A percentile compares a stretch with the other conserved stretches of the same genome.
These are phyloP conservation scores for Tolypocladium paradoxum DNA, from an alignment of 2,329 filamentous ascomycete species.

Conservation along the genomic window DNA sequence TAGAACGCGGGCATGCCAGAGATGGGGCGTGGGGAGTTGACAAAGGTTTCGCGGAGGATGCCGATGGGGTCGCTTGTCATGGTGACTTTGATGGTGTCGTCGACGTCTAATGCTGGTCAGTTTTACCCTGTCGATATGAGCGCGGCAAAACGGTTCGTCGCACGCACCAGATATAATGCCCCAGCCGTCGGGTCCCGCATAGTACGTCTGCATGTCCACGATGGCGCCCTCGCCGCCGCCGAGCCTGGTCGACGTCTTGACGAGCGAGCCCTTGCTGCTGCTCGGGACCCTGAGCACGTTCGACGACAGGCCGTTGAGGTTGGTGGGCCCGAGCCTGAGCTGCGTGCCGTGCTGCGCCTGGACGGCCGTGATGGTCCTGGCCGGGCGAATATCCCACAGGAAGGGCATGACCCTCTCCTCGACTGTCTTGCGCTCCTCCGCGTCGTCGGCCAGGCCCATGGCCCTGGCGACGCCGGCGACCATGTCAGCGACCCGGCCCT, in stretches of 20 bases:
- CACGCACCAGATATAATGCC: constrained; percentile 58
- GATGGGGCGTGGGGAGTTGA: constrained; percentile 60
- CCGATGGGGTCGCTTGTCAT: constrained; percentile 69
- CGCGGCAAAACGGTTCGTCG: too few species aligned
- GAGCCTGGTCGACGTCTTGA: constrained; percentile 38
- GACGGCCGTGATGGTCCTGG: constrained; percentile 54
- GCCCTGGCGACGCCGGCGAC: constrained; percentile 61
- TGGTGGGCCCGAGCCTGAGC: constrained; percentile 56
- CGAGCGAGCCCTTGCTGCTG: constrained; percentile 31
- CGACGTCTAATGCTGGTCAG: constrained; percentile 52
- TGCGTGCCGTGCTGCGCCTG: constrained; percentile 43
- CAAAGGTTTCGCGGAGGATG: constrained; percentile 76
- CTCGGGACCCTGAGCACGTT: constrained; percentile 45
- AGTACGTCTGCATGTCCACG: constrained; percentile 58
- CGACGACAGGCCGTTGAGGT: constrained; percentile 60
- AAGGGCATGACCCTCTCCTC: constrained; percentile 65
- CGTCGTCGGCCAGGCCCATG: constrained; percentile 53
- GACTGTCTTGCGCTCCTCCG: constrained; percentile 48
- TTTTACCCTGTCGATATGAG: too few species aligned
- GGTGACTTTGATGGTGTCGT: constrained; percentile 92
- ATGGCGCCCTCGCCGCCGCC: constrained; percentile 42
- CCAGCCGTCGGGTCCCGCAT: constrained; percentile 72
- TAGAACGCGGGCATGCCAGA: constrained; percentile 81
- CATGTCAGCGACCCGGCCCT: constrained; percentile 54
- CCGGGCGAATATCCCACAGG: constrained; percentile 62